Percentiles rank a stretch among this genome's conserved stretches.
Evolutionary conservation across 2,329 filamentous ascomycete species (phyloP).

Genomic region (Boeremia lycopersici): DNA sequence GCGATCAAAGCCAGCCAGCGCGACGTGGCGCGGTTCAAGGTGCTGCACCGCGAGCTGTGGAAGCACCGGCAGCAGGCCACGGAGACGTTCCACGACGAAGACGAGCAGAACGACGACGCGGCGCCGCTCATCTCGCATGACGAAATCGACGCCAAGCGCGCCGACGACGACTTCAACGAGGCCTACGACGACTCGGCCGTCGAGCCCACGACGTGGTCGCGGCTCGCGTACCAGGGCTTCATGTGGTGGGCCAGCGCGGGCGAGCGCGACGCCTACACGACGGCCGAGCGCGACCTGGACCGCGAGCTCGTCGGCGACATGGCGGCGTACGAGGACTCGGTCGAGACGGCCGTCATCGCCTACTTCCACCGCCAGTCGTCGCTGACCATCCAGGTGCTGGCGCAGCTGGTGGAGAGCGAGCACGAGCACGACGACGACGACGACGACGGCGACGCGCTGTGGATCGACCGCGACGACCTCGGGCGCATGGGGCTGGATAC

Average conservation of each 20-base stretch:
- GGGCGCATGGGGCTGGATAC: slow-evolving; percentile 76
- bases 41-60: slow-evolving; percentile 44
- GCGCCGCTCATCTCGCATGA: slow-evolving; percentile 30
- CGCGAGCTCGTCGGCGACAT: slow-evolving; percentile 52
- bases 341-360: slow-evolving; percentile 75
- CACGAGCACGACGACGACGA: slow-evolving; percentile 48
- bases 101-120: slow-evolving; percentile 32
- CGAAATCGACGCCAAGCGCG: slow-evolving; percentile 33
- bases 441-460: slow-evolving; percentile 48
- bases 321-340: slow-evolving; percentile 51
- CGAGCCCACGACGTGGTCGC: slow-evolving; percentile 68
- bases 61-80: slow-evolving; percentile 37
- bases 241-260: slow-evolving; percentile 91
- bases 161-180: slow-evolving; percentile 46
- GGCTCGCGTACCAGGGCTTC: slow-evolving; percentile 79
- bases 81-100: slow-evolving; percentile 28
- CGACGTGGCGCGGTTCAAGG: slow-evolving; percentile 74
- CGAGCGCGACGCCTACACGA: slow-evolving; percentile 65
- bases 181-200: slow-evolving; percentile 51
- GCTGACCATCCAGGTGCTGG: slow-evolving; percentile 66
- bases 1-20: slow-evolving; percentile 85
- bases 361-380: slow-evolving; percentile 81
- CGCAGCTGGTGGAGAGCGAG: slow-evolving; percentile 64
- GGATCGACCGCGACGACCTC: slow-evolving; percentile 68
- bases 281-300: slow-evolving; percentile 61